Evolutionary conservation across 2,329 filamentous ascomycete genomes (phyloP).

Genomic region (Microcyclosporella mali): DNA sequence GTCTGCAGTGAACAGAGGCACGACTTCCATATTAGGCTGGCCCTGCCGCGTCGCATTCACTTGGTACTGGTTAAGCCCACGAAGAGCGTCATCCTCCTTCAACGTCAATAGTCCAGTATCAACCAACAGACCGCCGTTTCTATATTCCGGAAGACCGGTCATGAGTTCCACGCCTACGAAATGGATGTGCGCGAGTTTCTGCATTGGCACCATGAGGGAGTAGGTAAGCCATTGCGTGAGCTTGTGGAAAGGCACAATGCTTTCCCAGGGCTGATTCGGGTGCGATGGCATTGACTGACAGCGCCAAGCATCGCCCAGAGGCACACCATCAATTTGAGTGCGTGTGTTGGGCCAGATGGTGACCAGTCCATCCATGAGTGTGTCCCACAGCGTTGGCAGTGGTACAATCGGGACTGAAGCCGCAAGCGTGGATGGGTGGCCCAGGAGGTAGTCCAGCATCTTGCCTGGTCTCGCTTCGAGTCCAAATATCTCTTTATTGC

Average conservation of each 20-base stretch:
- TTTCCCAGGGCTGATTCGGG: slow-evolving; percentile 65
- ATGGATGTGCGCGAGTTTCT: slow-evolving; percentile 69
- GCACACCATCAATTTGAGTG: slow-evolving; percentile 77
- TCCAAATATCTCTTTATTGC: slow-evolving; percentile 76
- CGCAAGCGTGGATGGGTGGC: slow-evolving; percentile 81
- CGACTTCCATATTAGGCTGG: slow-evolving; percentile 65
- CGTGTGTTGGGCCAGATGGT: slow-evolving; percentile 85
- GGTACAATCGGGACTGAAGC: slow-evolving; percentile 82
- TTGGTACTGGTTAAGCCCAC: slow-evolving; percentile 64
- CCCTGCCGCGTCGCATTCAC: slow-evolving; percentile 67
- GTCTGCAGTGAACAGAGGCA: slow-evolving; percentile 64
- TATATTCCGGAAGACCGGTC: slow-evolving; percentile 84
- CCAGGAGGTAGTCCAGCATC: slow-evolving; percentile 91
- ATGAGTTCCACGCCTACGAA: slow-evolving; percentile 78
- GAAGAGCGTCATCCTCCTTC: slow-evolving; percentile 62
- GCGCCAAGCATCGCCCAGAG: slow-evolving; percentile 91
- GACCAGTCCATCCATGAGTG: slow-evolving; percentile 79
- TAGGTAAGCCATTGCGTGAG: slow-evolving; percentile 92
- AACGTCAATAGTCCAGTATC: slow-evolving; percentile 75
- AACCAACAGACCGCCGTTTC: slow-evolving; percentile 83
- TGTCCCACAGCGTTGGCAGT: slow-evolving; percentile 81
- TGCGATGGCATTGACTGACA: slow-evolving; percentile 77
- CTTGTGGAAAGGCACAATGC: slow-evolving; percentile 87
- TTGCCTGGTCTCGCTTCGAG: slow-evolving; percentile 80
- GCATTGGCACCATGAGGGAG: slow-evolving; percentile 88